phyloP scores from a whole-genome alignment of 2,329 filamentous ascomycete genomes.

The Botrytis paeoniae region DNA sequence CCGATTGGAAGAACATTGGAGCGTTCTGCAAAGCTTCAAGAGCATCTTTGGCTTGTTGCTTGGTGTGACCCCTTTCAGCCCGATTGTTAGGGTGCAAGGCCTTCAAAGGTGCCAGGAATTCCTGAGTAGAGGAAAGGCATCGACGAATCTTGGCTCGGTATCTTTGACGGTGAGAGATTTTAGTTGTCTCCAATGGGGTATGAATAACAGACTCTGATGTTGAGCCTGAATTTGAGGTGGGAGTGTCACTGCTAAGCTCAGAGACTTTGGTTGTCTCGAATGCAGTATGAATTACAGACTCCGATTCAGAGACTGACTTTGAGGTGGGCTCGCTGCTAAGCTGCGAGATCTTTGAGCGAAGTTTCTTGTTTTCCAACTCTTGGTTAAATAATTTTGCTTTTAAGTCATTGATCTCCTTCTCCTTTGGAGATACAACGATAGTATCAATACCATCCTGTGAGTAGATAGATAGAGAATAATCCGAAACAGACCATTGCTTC shows the following conservation, averaged over 20 bases:
- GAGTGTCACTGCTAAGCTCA: not conserved
- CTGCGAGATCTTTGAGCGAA: not conserved
- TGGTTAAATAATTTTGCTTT: not conserved
- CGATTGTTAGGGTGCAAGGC: slow-evolving; percentile 8
- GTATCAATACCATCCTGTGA: not conserved
- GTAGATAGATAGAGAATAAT: not conserved
- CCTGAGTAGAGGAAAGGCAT: slow-evolving; percentile 4
- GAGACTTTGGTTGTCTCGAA: not conserved
- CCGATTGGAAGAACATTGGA: not conserved
- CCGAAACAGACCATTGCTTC: not conserved
- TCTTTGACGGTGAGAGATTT: not conserved
- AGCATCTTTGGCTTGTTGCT: not conserved
- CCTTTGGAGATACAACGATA: not conserved
- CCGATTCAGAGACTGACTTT: not conserved
- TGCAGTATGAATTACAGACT: not conserved
- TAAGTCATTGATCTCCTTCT: not conserved
- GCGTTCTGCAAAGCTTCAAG: not conserved
- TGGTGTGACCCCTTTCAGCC: slow-evolving; percentile 9
- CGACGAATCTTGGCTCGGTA: not conserved
- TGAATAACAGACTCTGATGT: not conserved
- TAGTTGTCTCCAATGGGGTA: not conserved
- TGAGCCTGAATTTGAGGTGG: not conserved
- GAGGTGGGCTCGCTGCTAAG: not conserved
- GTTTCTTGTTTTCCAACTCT: not conserved
- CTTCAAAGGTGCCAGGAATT: slow-evolving; percentile 3